phyloP scores from a whole-genome alignment of 1,284 basidiomycete species.

The Afroboletus lepidellus region DNA sequence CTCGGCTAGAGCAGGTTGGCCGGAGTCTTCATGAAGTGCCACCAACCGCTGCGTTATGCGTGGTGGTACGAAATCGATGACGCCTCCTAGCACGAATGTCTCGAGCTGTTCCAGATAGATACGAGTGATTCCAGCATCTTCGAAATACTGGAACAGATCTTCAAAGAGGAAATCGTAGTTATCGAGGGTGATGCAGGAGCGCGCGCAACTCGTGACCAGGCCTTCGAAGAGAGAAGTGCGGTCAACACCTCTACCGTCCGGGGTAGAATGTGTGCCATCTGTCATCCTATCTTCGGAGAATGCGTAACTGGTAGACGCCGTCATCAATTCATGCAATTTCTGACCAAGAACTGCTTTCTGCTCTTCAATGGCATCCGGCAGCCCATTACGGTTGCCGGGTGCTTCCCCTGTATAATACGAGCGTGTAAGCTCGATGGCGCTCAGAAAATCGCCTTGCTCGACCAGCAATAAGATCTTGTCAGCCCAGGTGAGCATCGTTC shows the following conservation, averaged over 20 bases:
- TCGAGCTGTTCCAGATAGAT: conserved; percentile 89
- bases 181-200: conserved; percentile 78
- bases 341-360: conserved; percentile 70
- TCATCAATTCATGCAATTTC: conserved; percentile 82
- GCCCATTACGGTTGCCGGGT: conserved; percentile 84
- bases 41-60: conserved; percentile 86
- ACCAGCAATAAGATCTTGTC: conserved; percentile 88
- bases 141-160: conserved; percentile 89
- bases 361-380: conserved; percentile 66
- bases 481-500: conserved; percentile 92
- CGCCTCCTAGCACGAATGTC: conserved; percentile 76
- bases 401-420: conserved; percentile 83
- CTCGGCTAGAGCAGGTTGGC: conserved; percentile 78
- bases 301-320: conserved; percentile 83
- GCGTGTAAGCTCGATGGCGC: conserved; percentile 84
- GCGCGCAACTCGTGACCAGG: conserved; percentile 79
- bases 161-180: conserved; percentile 89
- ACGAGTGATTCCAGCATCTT: conserved; percentile 79
- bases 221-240: conserved; percentile 88
- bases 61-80: conserved; percentile 77
- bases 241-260: conserved; percentile 89
- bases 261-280: conserved; percentile 81
- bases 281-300: conserved; percentile 94
- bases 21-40: conserved; percentile 71
- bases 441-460: conserved; percentile 84